Percentiles rank a stretch among this genome's conserved stretches.
phyloP scores from a whole-genome alignment of 2,329 filamentous ascomycete genomes.

The Hyphodiscus sp. region DNA sequence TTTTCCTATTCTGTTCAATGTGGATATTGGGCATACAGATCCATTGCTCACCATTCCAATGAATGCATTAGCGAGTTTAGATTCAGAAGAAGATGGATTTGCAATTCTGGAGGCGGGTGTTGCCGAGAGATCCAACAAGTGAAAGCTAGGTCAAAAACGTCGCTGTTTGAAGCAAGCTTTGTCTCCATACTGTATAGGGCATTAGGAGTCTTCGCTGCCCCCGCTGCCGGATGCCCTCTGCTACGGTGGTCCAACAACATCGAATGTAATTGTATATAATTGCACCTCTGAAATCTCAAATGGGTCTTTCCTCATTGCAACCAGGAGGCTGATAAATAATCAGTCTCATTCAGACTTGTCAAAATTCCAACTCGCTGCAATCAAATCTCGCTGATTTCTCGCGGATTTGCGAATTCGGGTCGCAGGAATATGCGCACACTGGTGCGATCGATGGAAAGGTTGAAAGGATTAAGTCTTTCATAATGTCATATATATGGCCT shows the following conservation, averaged over 20 bases:
- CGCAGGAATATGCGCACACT: not conserved
- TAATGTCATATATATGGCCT: not conserved
- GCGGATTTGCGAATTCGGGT: not conserved
- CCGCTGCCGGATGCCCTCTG: too few relatives aligned
- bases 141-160: not conserved
- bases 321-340: too few relatives aligned
- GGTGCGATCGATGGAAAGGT: not conserved
- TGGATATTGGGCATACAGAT: conserved; percentile 1
- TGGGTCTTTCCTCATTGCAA: too few relatives aligned
- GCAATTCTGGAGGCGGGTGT: not conserved
- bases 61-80: conserved; percentile 8
- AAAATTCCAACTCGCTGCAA: too few relatives aligned
- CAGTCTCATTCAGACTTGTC: too few relatives aligned
- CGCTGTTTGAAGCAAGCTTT: too few relatives aligned
- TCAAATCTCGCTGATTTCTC: too few relatives aligned
- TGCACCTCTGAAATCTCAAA: too few relatives aligned
- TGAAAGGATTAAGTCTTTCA: not conserved
- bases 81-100: conserved; percentile 1
- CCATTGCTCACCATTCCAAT: conserved; percentile 18
- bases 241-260: too few relatives aligned
- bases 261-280: too few relatives aligned
- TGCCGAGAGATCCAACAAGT: not conserved
- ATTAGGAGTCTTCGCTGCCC: too few relatives aligned
- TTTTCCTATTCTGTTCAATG: not conserved
- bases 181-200: too few relatives aligned